Base-by-base conservation (phyloP, 1,284 basidiomycete genomes). In the Cystobasidiaceae sp. region DNA sequence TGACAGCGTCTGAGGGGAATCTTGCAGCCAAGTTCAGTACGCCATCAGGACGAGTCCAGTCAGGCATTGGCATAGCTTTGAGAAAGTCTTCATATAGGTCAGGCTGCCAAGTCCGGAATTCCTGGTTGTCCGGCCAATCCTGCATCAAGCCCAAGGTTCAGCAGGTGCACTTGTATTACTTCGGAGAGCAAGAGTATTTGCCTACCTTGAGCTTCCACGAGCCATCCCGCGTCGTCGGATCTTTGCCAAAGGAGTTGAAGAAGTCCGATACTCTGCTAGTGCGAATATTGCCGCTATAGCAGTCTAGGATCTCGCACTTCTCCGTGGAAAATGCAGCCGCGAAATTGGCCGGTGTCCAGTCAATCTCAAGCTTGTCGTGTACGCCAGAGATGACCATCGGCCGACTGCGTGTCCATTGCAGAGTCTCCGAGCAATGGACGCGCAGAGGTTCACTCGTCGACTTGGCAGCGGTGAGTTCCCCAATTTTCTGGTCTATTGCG, bases 21-120 rank as follows among this genome's bases (percentile, higher is more conserved):
- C 93, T 87, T 9, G 79, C 74, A 46, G 89, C 88, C 23, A 97
- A 82, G 72, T 97, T 97, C 62, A 88, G 79, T 1, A 86, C 85
- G 1, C 93, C 93, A 72, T 97, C 90, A 44, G 89, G 84, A 33
- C 91, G 81, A 17, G 93, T 89, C 73, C 88, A 93, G 74, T 87
- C 87, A 0, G 91, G 91, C 0, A 91, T 85, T 0, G 93, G 93
- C 1, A 96, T 85, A 1, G 86, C 85, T 15, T 82, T 78, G 69
- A 83, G 86, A 74, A 96, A 96, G 73, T 96, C 93, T 21, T 87
- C 82, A 74, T 86, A 96, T n/a, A 96, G 79, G 67, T 87, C 85
- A 0, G 93, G 93, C 72, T 93, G 92, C 4, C 84, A 83, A 1
- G 81, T 80, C 72, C 86, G 86, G 77, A 97, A 94, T 76, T 97